Conservation (phyloP, 139 green algal species). For the Closterium sp. region DNA sequence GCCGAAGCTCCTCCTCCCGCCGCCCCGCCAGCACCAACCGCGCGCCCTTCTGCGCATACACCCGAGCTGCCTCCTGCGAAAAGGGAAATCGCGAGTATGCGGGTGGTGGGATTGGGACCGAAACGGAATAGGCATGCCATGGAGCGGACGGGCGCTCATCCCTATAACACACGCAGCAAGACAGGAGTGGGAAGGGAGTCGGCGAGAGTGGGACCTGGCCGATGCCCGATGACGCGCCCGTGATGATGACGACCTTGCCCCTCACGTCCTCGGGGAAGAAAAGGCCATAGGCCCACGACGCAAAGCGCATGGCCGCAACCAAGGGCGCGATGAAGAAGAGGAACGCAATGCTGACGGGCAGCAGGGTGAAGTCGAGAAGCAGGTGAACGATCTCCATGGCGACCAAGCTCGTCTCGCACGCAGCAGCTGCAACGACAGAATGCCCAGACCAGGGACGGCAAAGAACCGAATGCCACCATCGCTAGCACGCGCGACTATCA, state of each 20-base stretch:
- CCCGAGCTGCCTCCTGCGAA: slow-evolving; percentile 50
- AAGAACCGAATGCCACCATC: background rate
- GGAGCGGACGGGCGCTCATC: too few species aligned
- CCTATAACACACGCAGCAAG: too few species aligned
- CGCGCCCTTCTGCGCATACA: slow-evolving; percentile 40
- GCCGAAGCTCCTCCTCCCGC: slow-evolving; percentile 32
- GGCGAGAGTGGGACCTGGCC: slow-evolving; percentile 16
- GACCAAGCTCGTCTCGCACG: background rate
- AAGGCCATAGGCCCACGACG: background rate
- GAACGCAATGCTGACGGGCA: background rate
- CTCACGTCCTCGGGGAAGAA: slow-evolving; percentile 22
- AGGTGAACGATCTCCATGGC: slow-evolving; percentile 36
- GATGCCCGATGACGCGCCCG: slow-evolving; percentile 45
- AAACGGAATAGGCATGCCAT: too few species aligned
- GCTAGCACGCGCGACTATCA: background rate
- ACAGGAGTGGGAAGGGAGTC: too few species aligned
- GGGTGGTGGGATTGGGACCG: too few species aligned
- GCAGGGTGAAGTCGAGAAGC: slow-evolving; percentile 16
- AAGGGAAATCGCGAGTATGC: background rate
- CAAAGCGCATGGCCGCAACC: slow-evolving; percentile 3
- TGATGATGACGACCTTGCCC: slow-evolving; percentile 47
- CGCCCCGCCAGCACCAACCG: slow-evolving; percentile 40
- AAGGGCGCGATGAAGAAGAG: slow-evolving; percentile 18
- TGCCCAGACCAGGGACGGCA: too few species aligned
- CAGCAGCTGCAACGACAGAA: background rate